Base-by-base conservation (phyloP, 225 moss, liverwort and hornwort species). In the Pleurozium schreberi region DNA sequence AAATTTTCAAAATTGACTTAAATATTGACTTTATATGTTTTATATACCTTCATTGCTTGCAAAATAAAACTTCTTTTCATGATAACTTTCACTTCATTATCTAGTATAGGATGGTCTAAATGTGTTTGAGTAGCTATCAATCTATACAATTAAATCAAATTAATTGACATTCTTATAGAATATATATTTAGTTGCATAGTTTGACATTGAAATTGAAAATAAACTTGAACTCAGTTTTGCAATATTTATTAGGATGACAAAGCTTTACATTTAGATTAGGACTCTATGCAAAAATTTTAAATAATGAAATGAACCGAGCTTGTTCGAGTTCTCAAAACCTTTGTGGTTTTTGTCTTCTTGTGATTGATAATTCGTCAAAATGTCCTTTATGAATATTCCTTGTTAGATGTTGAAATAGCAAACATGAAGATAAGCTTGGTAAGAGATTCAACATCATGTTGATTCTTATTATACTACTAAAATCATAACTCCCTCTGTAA, bases 311-410 rank as follows among this genome's bases (percentile, higher is more conserved):
- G 38, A 20, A 20, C 3, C 0, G 36, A 38, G 6, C 11, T 0
- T 66, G 2, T 3, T 0, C 2, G 0, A 38, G 20, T 66, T 66
- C 2, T 66, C 10, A 34, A 65, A 20, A 3, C 3, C 3, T 9
- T 67, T 2, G 11, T 1, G 0, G 11, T 21, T 5, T 38, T 66
- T 38, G 21, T 38, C 67, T 18, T 25, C 20, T 75, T 30, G 3
- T 3, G 3, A 7, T 7, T 18, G 19, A 15, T 75, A 47, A 18
- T 33, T 67, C 3, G 38, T 38, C 67, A 67, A 66, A 38, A 67
- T 21, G 10, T 38, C 8, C 4, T 34, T 34, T 76, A 21, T 34
- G 5, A 76, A 52, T 53, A 77, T 14, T 45, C 49, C 6, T 75
- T 18, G 1, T 31, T 18, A 31, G 49, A 4, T 71, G 11, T 31